Base-by-base conservation (phyloP, 352 stramenopile genomes). In the Phytophthora megakarya region DNA sequence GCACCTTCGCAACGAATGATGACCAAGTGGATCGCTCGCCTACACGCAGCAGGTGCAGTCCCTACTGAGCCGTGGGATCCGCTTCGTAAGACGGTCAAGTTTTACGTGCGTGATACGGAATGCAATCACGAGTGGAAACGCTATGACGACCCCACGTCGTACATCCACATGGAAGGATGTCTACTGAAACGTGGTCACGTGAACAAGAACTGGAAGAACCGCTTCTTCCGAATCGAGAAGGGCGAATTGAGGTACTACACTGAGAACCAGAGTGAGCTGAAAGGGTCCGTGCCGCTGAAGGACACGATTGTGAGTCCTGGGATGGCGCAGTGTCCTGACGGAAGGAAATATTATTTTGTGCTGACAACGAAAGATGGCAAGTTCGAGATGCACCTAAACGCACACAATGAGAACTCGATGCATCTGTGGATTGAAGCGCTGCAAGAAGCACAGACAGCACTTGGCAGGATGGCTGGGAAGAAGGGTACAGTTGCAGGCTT, bases 161-260 rank as follows among this genome's bases (percentile, higher is more conserved):
- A 94, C 61, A 93, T 93, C 48, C 80, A 90, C 70, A 96, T 94
- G 81, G 88, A 94, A 74, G 88, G 88, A 7, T 91, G 76, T 44
- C 48, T 96, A 51, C 63, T 89, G 16, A 96, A 96, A 58, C 82
- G 88, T 18, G 88, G 88, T 0, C 87, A 95, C 40, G 65, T 94
- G 2, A 90, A 92, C 62, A 96, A 93, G 64, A 96, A 83, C 66
- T 96, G 88, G 88, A 92, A 92, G 71, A 94, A 93, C 51, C 82
- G 88, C 10, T 96, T 92, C 59, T 96, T 96, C 62, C 84, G 84
- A 35, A 89, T 96, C 58, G 86, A 96, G 68, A 80, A 82, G 43
- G 83, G 84, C 7, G 73, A 95, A 30, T 58, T 96, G 53, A 70
- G 80, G 28, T 96, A 96, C 59, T 96, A 92, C 65, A 92, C 85